These are phyloP conservation scores for Fonsecaea multimorphosa DNA, from an alignment of 2,329 filamentous ascomycete genomes.

Conservation along the genomic window DNA sequence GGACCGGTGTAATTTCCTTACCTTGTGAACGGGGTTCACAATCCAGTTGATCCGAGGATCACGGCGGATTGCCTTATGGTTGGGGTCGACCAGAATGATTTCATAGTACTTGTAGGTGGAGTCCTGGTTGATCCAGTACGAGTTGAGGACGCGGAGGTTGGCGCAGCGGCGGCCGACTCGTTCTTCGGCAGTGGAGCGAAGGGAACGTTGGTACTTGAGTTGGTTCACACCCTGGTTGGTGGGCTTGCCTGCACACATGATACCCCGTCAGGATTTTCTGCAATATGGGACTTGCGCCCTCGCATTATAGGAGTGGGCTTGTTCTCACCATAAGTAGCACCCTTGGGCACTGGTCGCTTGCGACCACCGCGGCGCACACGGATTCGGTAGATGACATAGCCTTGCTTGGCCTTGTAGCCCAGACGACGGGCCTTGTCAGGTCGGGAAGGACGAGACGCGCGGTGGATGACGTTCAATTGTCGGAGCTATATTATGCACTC, in stretches of 20 bases:
- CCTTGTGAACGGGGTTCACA: constrained; percentile 98
- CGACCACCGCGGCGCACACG: constrained; percentile 98
- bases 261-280: not conserved
- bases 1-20: constrained; percentile 40
- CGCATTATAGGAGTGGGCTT: not conserved
- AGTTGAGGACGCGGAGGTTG: constrained; percentile 99
- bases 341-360: constrained; percentile 95
- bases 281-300: too few species aligned
- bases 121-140: constrained; percentile 99
- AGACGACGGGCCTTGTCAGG: constrained; percentile 99
- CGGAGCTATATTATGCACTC: constrained; percentile 99
- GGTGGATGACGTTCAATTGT: constrained; percentile 99
- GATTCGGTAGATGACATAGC: constrained; percentile 99
- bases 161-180: constrained; percentile 98
- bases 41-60: constrained; percentile 99
- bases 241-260: constrained; percentile 79
- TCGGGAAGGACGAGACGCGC: constrained; percentile 95
- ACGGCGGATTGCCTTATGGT: constrained; percentile 99
- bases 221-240: constrained; percentile 99
- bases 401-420: constrained; percentile 99
- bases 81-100: constrained; percentile 98
- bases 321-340: constrained; percentile 93
- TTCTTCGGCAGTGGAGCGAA: constrained; percentile 97
- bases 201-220: constrained; percentile 99
- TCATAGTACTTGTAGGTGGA: constrained; percentile 99